phyloP scores from a whole-genome alignment of 2,329 filamentous ascomycete genomes.

The Aspergillus sp. region DNA sequence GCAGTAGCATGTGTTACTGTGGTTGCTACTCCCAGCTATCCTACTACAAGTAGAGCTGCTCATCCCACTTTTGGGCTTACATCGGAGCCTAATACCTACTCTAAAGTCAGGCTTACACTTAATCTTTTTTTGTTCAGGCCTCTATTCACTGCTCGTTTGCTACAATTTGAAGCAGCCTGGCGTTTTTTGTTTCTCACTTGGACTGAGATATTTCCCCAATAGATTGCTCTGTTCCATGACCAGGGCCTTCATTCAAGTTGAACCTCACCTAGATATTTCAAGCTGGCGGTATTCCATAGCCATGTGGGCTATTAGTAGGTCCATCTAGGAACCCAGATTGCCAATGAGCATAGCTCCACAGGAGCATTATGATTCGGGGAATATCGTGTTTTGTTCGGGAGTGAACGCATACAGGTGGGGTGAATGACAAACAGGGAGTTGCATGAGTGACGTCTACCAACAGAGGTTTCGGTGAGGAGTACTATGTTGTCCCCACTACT shows the following conservation, averaged over 20 bases:
- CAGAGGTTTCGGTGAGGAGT: not conserved
- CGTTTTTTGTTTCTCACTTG: no score
- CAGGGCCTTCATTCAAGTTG: no score
- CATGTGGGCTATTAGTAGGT: no score
- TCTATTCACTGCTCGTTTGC: not conserved
- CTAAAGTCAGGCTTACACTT: not conserved
- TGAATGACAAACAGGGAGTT: conserved; percentile 2
- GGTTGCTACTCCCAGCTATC: not conserved
- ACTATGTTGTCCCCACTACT: not conserved
- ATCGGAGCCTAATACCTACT: not conserved
- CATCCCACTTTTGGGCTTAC: conserved; percentile 1
- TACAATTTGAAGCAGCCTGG: not conserved
- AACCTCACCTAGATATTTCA: no score
- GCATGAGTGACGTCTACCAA: not conserved
- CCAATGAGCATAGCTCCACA: not conserved
- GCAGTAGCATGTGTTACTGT: not conserved
- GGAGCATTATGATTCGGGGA: not conserved
- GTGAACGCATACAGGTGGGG: not conserved
- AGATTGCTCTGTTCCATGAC: no score
- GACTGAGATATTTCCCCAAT: no score
- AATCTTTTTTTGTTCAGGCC: not conserved
- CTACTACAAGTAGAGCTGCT: not conserved
- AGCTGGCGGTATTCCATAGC: no score
- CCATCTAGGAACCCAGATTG: no score
- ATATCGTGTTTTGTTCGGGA: not conserved